phyloP scores from a whole-genome alignment of 1,284 basidiomycete genomes.

The Hemileia vastatrix region DNA sequence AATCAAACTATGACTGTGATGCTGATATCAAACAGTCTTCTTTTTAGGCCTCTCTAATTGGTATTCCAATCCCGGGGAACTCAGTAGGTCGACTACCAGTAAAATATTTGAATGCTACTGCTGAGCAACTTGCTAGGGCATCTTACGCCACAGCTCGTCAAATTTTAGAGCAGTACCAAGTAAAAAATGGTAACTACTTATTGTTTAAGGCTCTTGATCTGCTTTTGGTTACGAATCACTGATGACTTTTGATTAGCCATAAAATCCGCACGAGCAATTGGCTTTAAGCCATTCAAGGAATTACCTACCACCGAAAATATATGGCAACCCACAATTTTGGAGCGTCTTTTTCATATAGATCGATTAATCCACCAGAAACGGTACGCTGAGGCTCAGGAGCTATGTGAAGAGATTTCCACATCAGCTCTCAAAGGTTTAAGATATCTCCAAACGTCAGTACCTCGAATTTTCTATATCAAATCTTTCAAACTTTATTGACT shows the following conservation, averaged over 20 bases:
- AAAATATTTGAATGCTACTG: slow-evolving; percentile 34
- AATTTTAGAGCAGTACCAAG: slow-evolving; percentile 66
- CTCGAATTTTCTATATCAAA: not conserved
- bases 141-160: slow-evolving; percentile 64
- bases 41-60: slow-evolving; percentile 33
- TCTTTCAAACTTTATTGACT: not conserved
- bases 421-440: slow-evolving; percentile 58
- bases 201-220: slow-evolving; percentile 2
- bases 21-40: not conserved
- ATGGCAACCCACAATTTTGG: slow-evolving; percentile 47
- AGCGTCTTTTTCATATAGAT: slow-evolving; percentile 42
- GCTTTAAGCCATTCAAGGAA: slow-evolving; percentile 55
- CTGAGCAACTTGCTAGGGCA: slow-evolving; percentile 51
- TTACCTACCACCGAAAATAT: slow-evolving; percentile 42
- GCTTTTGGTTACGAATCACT: not conserved
- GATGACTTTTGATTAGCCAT: slow-evolving; percentile 49
- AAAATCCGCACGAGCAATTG: slow-evolving; percentile 54
- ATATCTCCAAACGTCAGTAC: slow-evolving; percentile 64
- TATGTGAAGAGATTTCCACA: slow-evolving; percentile 54
- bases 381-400: slow-evolving; percentile 52
- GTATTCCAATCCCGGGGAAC: slow-evolving; percentile 39
- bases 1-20: not conserved
- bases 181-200: slow-evolving; percentile 57
- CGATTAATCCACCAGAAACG: slow-evolving; percentile 38
- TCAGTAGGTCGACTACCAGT: slow-evolving; percentile 44